Evolutionary conservation across 306 rosid genomes (phyloP).

Genomic region (Gynostemma pentaphyllum): DNA sequence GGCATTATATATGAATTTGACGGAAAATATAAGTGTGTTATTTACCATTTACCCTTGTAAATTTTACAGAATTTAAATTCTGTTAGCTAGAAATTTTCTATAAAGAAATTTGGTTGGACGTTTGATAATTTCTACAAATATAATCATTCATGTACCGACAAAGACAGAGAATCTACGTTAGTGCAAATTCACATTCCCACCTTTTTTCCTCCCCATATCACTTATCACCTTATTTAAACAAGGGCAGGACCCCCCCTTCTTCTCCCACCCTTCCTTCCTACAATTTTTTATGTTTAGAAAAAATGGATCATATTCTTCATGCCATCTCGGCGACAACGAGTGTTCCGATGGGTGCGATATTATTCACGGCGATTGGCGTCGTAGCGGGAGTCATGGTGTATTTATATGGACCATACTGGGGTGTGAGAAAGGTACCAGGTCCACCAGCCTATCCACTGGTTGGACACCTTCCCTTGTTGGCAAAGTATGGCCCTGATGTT

Average conservation of each 20-base stretch:
- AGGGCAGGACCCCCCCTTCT: not conserved
- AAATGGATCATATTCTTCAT: not conserved
- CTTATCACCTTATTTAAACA: not conserved
- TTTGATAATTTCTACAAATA: slow-evolving; percentile 28
- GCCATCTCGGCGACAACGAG: slow-evolving; percentile 19
- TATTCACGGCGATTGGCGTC: slow-evolving; percentile 29
- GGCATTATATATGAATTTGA: too few relatives aligned
- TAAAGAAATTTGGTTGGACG: not conserved
- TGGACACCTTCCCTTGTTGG: slow-evolving; percentile 87
- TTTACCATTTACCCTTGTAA: too few relatives aligned
- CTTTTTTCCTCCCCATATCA: not conserved
- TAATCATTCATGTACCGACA: slow-evolving; percentile 48
- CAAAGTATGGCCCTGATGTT: slow-evolving; percentile 73
- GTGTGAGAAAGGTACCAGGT: slow-evolving; percentile 76
- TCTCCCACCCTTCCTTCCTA: not conserved
- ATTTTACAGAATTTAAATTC: too few relatives aligned
- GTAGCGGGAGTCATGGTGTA: slow-evolving; percentile 39
- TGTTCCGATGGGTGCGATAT: slow-evolving; percentile 20
- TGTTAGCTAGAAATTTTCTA: too few relatives aligned
- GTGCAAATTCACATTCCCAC: slow-evolving; percentile 10
- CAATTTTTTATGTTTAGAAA: not conserved
- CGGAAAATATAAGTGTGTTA: too few relatives aligned
- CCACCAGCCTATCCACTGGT: slow-evolving; percentile 66
- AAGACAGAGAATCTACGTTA: not conserved
- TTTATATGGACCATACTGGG: slow-evolving; percentile 66